phyloP scores from a whole-genome alignment of 306 rosid genomes.

The Lithocarpus polystachyus region DNA sequence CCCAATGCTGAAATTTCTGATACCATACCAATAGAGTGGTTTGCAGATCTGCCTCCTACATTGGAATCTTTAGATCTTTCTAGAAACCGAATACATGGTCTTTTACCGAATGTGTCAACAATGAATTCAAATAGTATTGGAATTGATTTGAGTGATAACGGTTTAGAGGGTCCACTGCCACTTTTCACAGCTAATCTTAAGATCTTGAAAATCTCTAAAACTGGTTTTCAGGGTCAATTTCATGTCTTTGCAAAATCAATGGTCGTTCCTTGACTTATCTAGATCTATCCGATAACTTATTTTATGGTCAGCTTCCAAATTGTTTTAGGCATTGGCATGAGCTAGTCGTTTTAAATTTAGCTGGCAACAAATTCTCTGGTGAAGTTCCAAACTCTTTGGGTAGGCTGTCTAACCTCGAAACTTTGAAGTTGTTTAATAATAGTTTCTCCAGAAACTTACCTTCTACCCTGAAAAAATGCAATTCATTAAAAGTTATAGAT shows the following conservation, averaged over 20 bases:
- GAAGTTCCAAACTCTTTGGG: background rate
- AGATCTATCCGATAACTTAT: background rate
- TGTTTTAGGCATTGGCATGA: background rate
- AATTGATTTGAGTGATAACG: slow-evolving; percentile 24
- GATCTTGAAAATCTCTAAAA: background rate
- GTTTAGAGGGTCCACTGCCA: slow-evolving; percentile 13
- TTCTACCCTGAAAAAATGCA: background rate
- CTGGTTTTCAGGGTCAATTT: background rate
- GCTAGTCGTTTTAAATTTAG: background rate
- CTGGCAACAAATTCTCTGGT: background rate
- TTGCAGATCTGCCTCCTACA: too few relatives aligned
- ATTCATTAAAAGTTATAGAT: slow-evolving; percentile 6
- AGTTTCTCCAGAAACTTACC: background rate
- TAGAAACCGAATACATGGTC: slow-evolving; percentile 18
- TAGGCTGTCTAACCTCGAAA: background rate
- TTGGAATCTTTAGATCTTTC: slow-evolving; percentile 22
- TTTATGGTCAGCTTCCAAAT: background rate
- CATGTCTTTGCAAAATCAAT: background rate
- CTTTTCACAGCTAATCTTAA: too few relatives aligned
- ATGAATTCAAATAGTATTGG: background rate
- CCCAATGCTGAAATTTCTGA: too few relatives aligned
- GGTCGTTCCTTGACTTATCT: background rate
- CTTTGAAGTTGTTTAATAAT: background rate
- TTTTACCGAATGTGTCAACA: background rate
- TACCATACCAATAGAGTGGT: too few relatives aligned